These are phyloP conservation scores for Auxenochlorella pyrenoidosa DNA, from an alignment of 139 green algal species.

Conservation along the genomic window DNA sequence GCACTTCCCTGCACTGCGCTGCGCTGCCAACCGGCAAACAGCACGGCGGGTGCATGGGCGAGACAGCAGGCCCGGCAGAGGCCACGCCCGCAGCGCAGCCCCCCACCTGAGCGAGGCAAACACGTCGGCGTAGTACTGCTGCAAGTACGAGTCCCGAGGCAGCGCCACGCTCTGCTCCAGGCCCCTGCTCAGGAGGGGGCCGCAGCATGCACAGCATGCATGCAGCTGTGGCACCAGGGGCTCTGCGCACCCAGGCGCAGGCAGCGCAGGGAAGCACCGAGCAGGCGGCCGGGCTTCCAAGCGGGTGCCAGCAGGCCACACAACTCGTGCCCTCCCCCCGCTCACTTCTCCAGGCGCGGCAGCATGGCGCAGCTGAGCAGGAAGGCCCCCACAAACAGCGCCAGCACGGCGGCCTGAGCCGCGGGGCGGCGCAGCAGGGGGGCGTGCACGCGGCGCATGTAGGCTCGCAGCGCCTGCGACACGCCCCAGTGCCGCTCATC, in stretches of 20 bases:
- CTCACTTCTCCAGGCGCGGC: constrained; percentile 53
- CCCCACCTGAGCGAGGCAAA: constrained; percentile 55
- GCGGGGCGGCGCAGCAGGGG: constrained; percentile 55
- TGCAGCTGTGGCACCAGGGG: neutral
- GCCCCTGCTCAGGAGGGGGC: constrained; percentile 58
- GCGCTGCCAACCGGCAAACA: too few relatives aligned
- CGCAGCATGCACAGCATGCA: too few relatives aligned
- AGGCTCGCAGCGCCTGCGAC: constrained; percentile 47
- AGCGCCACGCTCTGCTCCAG: constrained; percentile 91
- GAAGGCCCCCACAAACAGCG: constrained; percentile 48
- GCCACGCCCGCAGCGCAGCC: neutral
- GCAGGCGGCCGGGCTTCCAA: too few relatives aligned
- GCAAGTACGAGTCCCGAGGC: constrained; percentile 91
- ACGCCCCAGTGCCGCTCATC: constrained; percentile 19
- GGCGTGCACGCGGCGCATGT: constrained; percentile 72
- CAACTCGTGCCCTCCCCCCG: too few relatives aligned
- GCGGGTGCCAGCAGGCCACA: too few relatives aligned
- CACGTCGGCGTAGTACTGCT: constrained; percentile 88
- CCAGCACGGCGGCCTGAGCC: constrained; percentile 65
- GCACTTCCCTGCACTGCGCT: too few relatives aligned
- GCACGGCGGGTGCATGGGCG: too few relatives aligned
- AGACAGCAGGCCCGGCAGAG: too few relatives aligned
- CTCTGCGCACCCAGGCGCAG: too few relatives aligned
- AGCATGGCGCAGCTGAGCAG: constrained; percentile 46
- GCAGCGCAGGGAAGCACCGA: too few relatives aligned